Evolutionary conservation across 192 early-diverging fungal genomes (phyloP).

Genomic region (Coemansia sp.): DNA sequence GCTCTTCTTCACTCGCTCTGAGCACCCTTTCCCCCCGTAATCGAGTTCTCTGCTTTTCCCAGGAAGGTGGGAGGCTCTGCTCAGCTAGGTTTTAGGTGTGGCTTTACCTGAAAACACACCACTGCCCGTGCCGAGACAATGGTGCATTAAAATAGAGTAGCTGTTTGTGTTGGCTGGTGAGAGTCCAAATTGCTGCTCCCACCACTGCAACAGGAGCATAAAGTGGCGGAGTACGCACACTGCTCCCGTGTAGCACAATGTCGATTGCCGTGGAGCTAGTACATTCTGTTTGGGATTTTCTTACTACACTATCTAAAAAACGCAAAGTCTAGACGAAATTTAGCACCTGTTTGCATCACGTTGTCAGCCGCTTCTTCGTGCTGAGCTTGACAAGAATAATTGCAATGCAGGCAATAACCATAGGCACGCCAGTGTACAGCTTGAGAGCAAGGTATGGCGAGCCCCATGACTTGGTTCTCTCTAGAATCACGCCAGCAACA

Average conservation of each 20-base stretch:
- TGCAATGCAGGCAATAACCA: constrained; percentile 41
- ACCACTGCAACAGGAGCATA: neutral
- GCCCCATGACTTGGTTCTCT: constrained; percentile 49
- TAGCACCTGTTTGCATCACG: neutral
- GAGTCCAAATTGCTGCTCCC: neutral
- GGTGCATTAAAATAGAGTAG: neutral
- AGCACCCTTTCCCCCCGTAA: neutral
- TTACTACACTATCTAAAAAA: neutral
- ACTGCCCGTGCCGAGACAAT: neutral
- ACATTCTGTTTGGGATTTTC: neutral
- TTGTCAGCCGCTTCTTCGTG: constrained; percentile 3
- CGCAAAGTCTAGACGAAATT: neutral
- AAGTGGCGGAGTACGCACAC: neutral
- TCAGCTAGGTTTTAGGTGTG: neutral
- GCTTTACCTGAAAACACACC: neutral
- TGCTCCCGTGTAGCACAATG: neutral
- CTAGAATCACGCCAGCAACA: constrained; percentile 46
- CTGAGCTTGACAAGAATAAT: constrained; percentile 33
- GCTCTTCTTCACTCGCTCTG: neutral
- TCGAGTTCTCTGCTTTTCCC: neutral
- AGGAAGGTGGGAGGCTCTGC: neutral
- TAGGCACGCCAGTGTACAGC: constrained; percentile 42
- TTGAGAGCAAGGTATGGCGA: constrained; percentile 46
- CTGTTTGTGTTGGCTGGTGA: neutral
- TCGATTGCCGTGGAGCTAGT: neutral